Conservation (phyloP, 2,329 filamentous ascomycete species). For the Fusarium sp. region DNA sequence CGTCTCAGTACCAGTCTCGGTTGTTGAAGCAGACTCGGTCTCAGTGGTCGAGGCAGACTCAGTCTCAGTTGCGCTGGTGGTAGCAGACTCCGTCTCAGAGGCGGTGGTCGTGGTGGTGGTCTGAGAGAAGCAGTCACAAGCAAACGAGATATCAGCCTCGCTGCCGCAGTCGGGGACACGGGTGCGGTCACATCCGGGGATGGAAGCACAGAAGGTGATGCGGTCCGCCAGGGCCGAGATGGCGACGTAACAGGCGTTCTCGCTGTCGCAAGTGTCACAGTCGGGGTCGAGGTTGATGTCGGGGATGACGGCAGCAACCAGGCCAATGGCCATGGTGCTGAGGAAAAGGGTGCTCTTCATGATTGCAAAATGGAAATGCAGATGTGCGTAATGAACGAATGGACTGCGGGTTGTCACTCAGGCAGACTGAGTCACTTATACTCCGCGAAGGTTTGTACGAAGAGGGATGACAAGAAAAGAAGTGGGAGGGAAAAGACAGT, state of each 20-base stretch:
- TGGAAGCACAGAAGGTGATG: not conserved
- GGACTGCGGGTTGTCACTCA: constrained; percentile 45
- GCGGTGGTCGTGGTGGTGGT: not conserved
- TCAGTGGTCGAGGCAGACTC: not conserved
- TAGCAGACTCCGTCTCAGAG: not conserved
- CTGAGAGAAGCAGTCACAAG: not conserved
- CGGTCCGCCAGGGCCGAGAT: not conserved
- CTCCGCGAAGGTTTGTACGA: constrained; percentile 35
- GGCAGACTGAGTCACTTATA: constrained; percentile 40
- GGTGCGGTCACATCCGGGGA: not conserved
- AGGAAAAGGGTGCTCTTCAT: constrained; percentile 55
- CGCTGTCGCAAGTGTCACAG: constrained; percentile 21
- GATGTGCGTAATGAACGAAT: constrained; percentile 48
- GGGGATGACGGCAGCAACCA: constrained; percentile 20
- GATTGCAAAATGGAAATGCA: constrained; percentile 46
- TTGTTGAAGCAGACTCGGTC: not conserved
- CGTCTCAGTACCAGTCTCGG: no score
- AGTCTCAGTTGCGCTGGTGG: not conserved
- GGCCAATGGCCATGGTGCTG: constrained; percentile 50
- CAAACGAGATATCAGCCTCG: not conserved
- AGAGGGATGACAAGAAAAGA: constrained; percentile 41
- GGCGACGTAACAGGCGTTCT: constrained; percentile 19
- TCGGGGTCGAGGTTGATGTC: not conserved
- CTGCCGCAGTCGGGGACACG: not conserved
- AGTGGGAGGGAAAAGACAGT: constrained; percentile 6